phyloP scores from a whole-genome alignment of 2,329 filamentous ascomycete genomes.

The Aspergillus caelatus region DNA sequence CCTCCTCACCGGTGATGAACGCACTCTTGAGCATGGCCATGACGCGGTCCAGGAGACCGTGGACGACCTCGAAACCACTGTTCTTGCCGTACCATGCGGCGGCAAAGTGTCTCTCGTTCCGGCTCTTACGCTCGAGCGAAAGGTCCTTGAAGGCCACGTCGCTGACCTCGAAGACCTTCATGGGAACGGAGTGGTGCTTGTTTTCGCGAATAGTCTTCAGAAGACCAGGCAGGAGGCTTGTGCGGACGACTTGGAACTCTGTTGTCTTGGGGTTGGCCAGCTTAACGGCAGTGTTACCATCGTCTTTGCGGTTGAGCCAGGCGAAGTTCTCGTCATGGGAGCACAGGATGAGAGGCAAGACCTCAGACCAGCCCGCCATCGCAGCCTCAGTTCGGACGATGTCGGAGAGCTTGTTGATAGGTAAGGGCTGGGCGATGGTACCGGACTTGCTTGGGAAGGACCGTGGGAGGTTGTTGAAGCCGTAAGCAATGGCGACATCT shows the following conservation, averaged over 20 bases:
- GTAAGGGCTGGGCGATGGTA: slow-evolving; percentile 81
- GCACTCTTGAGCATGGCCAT: slow-evolving; percentile 87
- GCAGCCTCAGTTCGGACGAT: slow-evolving; percentile 87
- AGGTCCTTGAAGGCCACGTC: slow-evolving; percentile 92
- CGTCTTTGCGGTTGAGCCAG: slow-evolving; percentile 88
- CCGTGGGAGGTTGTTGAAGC: slow-evolving; percentile 93
- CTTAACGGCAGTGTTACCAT: slow-evolving; percentile 78
- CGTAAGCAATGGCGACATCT: slow-evolving; percentile 93
- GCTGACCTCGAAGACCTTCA: slow-evolving; percentile 89
- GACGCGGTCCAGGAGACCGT: slow-evolving; percentile 88
- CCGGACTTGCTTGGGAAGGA: slow-evolving; percentile 83
- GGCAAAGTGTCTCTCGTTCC: slow-evolving; percentile 95
- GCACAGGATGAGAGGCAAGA: slow-evolving; percentile 94
- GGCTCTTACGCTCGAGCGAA: slow-evolving; percentile 76
- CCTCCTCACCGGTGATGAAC: slow-evolving; percentile 78
- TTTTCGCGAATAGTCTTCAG: slow-evolving; percentile 95
- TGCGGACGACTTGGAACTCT: slow-evolving; percentile 92
- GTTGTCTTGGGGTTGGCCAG: slow-evolving; percentile 91
- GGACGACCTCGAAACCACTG: slow-evolving; percentile 92
- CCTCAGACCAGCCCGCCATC: slow-evolving; percentile 95
- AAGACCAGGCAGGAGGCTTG: slow-evolving; percentile 80
- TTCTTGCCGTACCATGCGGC: slow-evolving; percentile 94
- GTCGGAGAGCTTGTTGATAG: slow-evolving; percentile 92
- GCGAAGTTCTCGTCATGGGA: slow-evolving; percentile 98
- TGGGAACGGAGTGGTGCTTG: slow-evolving; percentile 82